Conservation (phyloP, 805 yeast species). For the Blastobotrys robertii region DNA sequence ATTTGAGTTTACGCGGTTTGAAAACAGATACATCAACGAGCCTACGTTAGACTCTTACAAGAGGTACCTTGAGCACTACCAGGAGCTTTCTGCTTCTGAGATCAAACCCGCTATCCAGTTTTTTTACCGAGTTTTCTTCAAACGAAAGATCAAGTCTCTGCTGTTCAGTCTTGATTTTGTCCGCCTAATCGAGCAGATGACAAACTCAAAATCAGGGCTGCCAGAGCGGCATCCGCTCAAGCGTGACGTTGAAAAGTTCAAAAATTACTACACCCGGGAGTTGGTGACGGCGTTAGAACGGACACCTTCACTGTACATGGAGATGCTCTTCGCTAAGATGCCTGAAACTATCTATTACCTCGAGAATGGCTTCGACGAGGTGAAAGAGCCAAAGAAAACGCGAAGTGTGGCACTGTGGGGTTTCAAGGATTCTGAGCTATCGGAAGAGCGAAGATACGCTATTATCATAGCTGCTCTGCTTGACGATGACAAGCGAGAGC, state of each 20-base stretch:
- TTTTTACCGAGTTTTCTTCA: conserved; percentile 60
- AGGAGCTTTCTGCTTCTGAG: conserved; percentile 50
- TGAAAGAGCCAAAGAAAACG: conserved; percentile 13
- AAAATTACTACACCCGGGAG: conserved; percentile 54
- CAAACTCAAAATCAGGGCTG: conserved; percentile 34
- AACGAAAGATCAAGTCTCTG: conserved; percentile 47
- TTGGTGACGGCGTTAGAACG: conserved; percentile 38
- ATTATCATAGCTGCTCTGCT: conserved; percentile 41
- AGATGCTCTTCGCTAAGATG: conserved; percentile 55
- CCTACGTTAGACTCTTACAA: conserved; percentile 57
- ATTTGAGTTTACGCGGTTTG: conserved; percentile 37
- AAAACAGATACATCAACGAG: conserved; percentile 42
- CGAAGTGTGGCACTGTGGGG: conserved; percentile 17
- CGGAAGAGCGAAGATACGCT: conserved; percentile 40
- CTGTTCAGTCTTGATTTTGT: conserved; percentile 69
- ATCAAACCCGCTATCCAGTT: conserved; percentile 57
- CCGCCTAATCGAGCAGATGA: conserved; percentile 42
- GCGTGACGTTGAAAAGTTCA: conserved; percentile 53
- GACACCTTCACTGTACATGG: conserved; percentile 49
- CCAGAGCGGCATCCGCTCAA: conserved; percentile 36
- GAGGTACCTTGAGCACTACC: conserved; percentile 47
- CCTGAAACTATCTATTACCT: conserved; percentile 42
- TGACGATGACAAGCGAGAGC: conserved; percentile 34
- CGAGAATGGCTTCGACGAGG: conserved; percentile 46
- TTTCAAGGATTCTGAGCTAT: conserved; percentile 23